Evolutionary conservation across 2,329 filamentous ascomycete species (phyloP), one percentile per base, ranked within the genome.

Genomic region (Scedosporium boydii): DNA sequence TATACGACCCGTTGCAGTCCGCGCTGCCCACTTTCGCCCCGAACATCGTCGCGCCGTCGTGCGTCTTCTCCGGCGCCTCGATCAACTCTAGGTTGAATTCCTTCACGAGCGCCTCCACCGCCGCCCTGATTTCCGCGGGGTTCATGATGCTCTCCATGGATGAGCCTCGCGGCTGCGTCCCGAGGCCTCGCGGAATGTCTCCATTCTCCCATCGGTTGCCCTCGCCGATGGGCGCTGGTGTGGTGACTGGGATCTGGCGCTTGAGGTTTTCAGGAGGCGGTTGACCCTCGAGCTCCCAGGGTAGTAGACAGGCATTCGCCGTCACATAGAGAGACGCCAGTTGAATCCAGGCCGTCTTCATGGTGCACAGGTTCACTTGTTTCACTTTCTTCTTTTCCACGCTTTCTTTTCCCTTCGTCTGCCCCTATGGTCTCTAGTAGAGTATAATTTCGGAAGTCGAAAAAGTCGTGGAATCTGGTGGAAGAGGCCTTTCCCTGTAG

Each of bases 1-100:
- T 75, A 66, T 80, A 80, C 4, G 74, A 74, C 9, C 68, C 68
- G 42, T 41, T 29, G 41, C 29, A 58, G 38, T 53, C n/a, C 16
- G 21, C 16, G 18, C 75, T 75, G 23, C 81, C 80, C 41, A 82
- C 73, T 62, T 74, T 74, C n/a, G 69, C 73, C 6, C 76, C 78
- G 23, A 72, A 67, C 18, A 78, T 70, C 3, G 70, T 70, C 3
- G 74, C 73, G 26, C 75, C 74, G 56, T 80, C 73, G 65, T 77
- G 74, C 0, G 79, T 81, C 67, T 72, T 73, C 66, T 76, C 69
- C 0, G 79, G 78, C 1, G 78, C 70, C 2, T 71, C 72, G 64
- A 82, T 74, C 16, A 76, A 71, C 60, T 69, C 69, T 26, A 80
- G 70, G 4, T 74, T 70, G 29, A 76, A 80, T 23, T 68, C 68